Evolutionary conservation across 2,329 filamentous ascomycete species (phyloP).

Genomic region (Fusarium sp.): DNA sequence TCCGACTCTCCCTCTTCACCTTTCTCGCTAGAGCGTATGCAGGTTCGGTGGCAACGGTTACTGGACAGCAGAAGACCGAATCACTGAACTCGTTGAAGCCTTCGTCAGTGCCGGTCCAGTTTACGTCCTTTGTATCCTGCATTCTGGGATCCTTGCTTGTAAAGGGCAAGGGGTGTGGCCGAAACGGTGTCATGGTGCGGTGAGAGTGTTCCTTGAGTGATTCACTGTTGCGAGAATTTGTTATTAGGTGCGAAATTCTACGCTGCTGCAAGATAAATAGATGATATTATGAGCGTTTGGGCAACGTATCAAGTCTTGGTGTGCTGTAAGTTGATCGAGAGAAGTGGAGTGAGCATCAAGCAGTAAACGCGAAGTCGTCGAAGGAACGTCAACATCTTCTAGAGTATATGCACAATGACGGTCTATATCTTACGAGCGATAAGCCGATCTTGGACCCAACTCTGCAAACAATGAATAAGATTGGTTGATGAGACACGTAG

Average conservation of each 20-base stretch:
- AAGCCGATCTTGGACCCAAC: background rate
- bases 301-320: too few relatives aligned
- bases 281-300: too few relatives aligned
- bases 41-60: slow-evolving; percentile 2
- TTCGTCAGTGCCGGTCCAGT: background rate
- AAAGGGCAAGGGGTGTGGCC: slow-evolving; percentile 10
- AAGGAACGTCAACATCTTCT: background rate
- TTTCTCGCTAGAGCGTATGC: slow-evolving; percentile 2
- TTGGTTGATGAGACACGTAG: background rate
- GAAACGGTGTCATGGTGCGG: slow-evolving; percentile 3
- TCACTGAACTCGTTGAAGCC: background rate
- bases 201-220: background rate
- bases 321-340: background rate
- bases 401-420: background rate
- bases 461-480: background rate
- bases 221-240: too few relatives aligned
- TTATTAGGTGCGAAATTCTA: too few relatives aligned
- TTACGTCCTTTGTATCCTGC: slow-evolving; percentile 5
- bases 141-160: slow-evolving; percentile 14
- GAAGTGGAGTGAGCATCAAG: too few relatives aligned
- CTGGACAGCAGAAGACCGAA: background rate
- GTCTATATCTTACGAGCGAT: background rate
- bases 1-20: background rate
- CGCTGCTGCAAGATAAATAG: too few relatives aligned
- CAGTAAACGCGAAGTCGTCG: background rate